phyloP scores from a whole-genome alignment of 2,329 filamentous ascomycete genomes.

The Fusarium odoratissimum region DNA sequence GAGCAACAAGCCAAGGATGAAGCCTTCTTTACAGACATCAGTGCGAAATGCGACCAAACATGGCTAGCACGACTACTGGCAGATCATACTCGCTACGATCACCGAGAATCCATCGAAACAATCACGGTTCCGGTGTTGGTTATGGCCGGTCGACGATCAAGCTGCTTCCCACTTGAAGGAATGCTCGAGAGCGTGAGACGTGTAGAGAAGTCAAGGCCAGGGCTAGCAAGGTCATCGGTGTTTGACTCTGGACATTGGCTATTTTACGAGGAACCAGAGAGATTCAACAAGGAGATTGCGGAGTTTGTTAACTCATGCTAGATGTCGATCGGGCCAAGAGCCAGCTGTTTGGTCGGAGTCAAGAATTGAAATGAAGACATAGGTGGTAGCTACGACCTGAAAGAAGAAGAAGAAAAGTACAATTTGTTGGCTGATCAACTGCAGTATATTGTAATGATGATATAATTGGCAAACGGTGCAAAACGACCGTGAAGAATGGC shows the following conservation, averaged over 20 bases:
- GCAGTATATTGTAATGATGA: background rate
- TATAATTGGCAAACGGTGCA: background rate
- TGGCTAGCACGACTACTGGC: conserved; percentile 44
- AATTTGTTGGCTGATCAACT: background rate
- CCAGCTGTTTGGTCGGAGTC: background rate
- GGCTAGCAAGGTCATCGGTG: conserved; percentile 36
- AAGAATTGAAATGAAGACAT: background rate
- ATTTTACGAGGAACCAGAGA: conserved; percentile 44
- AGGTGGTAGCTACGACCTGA: background rate
- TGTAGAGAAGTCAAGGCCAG: conserved; percentile 34
- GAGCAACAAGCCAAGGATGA: conserved; percentile 41
- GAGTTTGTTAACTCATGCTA: conserved; percentile 38
- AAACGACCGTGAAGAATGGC: background rate
- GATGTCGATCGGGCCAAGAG: background rate
- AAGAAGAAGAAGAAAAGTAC: background rate
- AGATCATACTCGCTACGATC: conserved; percentile 45
- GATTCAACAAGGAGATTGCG: conserved; percentile 41
- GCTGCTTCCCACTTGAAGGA: conserved; percentile 44
- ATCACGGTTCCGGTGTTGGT: conserved; percentile 43
- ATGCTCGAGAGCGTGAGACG: conserved; percentile 44
- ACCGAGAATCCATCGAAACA: conserved; percentile 42
- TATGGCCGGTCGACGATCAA: conserved; percentile 43
- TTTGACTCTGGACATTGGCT: conserved; percentile 45
- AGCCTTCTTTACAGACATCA: conserved; percentile 43
- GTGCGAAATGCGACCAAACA: conserved; percentile 41